Evolutionary conservation across 2,329 filamentous ascomycete genomes (phyloP), one percentile per base, ranked within the genome.

Genomic region (Clonostachys byssicola): DNA sequence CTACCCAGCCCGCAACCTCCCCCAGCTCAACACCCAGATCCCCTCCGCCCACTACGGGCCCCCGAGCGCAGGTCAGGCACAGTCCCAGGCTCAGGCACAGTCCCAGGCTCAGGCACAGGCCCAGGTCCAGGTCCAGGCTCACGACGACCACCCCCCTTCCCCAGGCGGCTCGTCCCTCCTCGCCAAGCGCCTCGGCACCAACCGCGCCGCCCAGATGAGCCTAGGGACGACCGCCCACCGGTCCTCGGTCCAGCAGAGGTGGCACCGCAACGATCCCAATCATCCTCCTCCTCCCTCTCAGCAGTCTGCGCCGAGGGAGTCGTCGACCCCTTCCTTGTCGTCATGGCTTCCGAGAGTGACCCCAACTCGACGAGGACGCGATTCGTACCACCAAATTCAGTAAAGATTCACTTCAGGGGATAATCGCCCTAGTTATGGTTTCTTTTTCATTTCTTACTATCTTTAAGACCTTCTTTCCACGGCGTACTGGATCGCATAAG

Each of bases 321-420:
- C 23, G 23, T 30, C 23, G 10, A 10, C 23, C 8, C 23, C 55
- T 10, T 46, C 53, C 7, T 56, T 60, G 20, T 54, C 59, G 17
- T 49, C 53, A 20, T 66, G 83, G 81, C 71, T 82, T 54, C 84
- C 84, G 4, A 77, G 75, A 53, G 57, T 89, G 55, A 89, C 85
- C 42, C 86, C 86, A 4, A 83, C 81, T 48, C 69, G 83, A 50
- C 73, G 81, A 43, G 85, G 86, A 0, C 80, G 85, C 23, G 83
- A 88, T 59, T 58, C 89, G 49, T 85, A 78, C 53, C 57, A 83
- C 54, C 76, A 77, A 53, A 77, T 83, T 51, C 71, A 74, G 50
- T 81, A 51, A 51, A 30, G 23, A 30, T 30, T 3, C 23, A 30
- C 9, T 30, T 30, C 23, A 30, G 10, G 23, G 23, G 23, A 30